Percentiles rank a stretch among this genome's conserved stretches.
These are phyloP conservation scores for Coprinellus aureogranulatus DNA, from an alignment of 768 basidiomycete genomes.

Conservation along the genomic window DNA sequence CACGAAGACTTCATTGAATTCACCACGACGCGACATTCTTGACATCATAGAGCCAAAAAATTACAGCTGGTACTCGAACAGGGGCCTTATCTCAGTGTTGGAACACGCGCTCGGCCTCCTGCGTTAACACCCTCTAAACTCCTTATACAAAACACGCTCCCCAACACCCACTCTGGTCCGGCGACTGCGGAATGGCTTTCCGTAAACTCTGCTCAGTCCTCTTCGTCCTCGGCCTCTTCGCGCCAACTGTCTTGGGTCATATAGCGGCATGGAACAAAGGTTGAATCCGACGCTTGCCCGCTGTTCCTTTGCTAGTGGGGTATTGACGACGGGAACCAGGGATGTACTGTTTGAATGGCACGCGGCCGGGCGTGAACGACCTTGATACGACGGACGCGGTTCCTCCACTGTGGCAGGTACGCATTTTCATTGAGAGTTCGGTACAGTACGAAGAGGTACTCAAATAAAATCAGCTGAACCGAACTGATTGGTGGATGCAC, in stretches of 20 bases:
- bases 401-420: conserved; percentile 34
- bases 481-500: conserved; percentile 43
- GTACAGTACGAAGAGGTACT: background rate
- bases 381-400: conserved; percentile 29
- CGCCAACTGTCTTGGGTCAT: background rate
- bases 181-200: too few relatives aligned
- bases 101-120: too few relatives aligned
- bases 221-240: too few relatives aligned
- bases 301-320: background rate
- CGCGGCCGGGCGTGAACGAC: conserved; percentile 25
- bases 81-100: too few relatives aligned
- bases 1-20: too few relatives aligned
- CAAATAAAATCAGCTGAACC: conserved; percentile 23
- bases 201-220: too few relatives aligned
- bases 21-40: too few relatives aligned
- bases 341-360: conserved; percentile 39
- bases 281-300: background rate
- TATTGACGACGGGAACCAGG: conserved; percentile 14
- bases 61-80: too few relatives aligned
- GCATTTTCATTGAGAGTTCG: background rate
- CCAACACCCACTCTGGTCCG: too few relatives aligned
- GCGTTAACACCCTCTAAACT: too few relatives aligned
- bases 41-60: too few relatives aligned
- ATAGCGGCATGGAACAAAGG: conserved; percentile 12
- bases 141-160: too few relatives aligned